Conservation (phyloP, 352 stramenopile genomes). For the Phytophthora europaea region DNA sequence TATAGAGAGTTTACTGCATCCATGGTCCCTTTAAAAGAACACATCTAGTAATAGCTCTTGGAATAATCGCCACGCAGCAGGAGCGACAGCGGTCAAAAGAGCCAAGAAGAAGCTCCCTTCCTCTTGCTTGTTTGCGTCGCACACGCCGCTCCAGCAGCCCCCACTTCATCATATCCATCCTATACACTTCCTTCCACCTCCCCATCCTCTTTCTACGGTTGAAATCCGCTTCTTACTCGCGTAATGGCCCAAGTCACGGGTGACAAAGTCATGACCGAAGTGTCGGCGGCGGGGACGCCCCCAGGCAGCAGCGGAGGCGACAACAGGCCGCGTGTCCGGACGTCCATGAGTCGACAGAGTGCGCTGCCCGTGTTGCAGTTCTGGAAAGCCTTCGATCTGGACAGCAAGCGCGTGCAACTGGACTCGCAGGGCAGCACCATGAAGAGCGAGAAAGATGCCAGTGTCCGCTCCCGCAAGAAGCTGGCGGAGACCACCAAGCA, state of each 20-base stretch:
- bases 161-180: neutral
- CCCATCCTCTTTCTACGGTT: slow-evolving; percentile 5
- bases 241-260: slow-evolving; percentile 37
- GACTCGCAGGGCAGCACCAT: slow-evolving; percentile 83
- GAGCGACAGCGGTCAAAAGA: neutral
- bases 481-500: slow-evolving; percentile 88
- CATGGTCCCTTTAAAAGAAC: slow-evolving; percentile 15
- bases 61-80: slow-evolving; percentile 20
- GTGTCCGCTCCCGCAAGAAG: slow-evolving; percentile 83
- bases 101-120: slow-evolving; percentile 15
- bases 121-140: neutral
- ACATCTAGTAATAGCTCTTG: slow-evolving; percentile 36
- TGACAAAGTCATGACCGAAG: slow-evolving; percentile 42
- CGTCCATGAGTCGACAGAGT: slow-evolving; percentile 38
- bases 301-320: slow-evolving; percentile 30
- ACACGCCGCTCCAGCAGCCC: neutral
- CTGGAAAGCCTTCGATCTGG: slow-evolving; percentile 90
- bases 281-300: slow-evolving; percentile 19
- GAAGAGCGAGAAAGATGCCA: slow-evolving; percentile 88
- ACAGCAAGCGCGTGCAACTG: slow-evolving; percentile 85
- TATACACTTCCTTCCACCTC: slow-evolving; percentile 9
- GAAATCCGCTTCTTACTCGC: neutral
- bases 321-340: slow-evolving; percentile 9
- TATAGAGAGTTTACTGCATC: neutral
- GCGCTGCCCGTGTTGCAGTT: slow-evolving; percentile 77